Conservation (phyloP, 1,139 yeast species). For the Zygosaccharomyces pseudobailii region DNA sequence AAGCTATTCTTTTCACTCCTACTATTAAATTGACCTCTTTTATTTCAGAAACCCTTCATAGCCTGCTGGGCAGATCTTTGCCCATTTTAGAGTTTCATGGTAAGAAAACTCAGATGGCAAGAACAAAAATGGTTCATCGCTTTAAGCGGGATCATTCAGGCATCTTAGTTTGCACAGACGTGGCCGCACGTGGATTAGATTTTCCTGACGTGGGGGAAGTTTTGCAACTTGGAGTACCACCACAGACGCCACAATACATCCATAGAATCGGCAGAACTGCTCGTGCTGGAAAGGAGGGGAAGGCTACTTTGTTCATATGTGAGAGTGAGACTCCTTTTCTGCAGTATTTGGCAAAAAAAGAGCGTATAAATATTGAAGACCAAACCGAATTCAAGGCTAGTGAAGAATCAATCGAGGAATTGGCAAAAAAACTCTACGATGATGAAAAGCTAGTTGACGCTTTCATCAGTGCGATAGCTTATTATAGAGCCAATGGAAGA, state of each 20-base stretch:
- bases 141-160: slow-evolving; percentile 41
- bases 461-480: slow-evolving; percentile 26
- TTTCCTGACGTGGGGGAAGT: slow-evolving; percentile 82
- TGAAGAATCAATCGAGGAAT: slow-evolving; percentile 20
- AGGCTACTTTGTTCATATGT: slow-evolving; percentile 50
- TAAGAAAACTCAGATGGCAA: slow-evolving; percentile 51
- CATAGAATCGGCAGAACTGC: slow-evolving; percentile 97
- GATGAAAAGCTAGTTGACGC: slow-evolving; percentile 24
- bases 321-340: slow-evolving; percentile 48
- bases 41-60: slow-evolving; percentile 39
- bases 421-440: slow-evolving; percentile 31
- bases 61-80: slow-evolving; percentile 25
- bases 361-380: slow-evolving; percentile 49
- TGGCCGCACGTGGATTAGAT: slow-evolving; percentile 96
- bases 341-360: slow-evolving; percentile 40
- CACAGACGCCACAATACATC: slow-evolving; percentile 70
- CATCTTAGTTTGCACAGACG: slow-evolving; percentile 79
- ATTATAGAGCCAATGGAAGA: slow-evolving; percentile 23
- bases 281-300: slow-evolving; percentile 82
- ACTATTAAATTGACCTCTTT: slow-evolving; percentile 67
- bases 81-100: slow-evolving; percentile 56
- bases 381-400: slow-evolving; percentile 33
- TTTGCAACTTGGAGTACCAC: slow-evolving; percentile 71
- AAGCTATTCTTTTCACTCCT: slow-evolving; percentile 78
- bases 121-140: slow-evolving; percentile 29